Conservation (phyloP, 2,329 filamentous ascomycete species). For the Penicillium sp. region DNA sequence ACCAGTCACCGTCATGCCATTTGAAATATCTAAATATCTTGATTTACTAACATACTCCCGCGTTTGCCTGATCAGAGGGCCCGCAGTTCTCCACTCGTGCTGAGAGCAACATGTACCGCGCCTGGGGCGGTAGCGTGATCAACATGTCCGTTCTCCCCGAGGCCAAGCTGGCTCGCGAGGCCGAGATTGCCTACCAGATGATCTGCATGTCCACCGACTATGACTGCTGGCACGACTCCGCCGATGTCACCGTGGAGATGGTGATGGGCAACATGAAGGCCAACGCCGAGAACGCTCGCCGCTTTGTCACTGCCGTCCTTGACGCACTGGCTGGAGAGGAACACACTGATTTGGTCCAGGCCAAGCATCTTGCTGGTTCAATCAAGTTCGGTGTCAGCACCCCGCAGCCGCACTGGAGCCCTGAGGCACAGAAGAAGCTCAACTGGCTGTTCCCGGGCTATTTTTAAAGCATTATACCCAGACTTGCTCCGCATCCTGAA, state of each 20-base stretch:
- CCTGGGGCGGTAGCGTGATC: slow-evolving; percentile 92
- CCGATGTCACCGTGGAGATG: slow-evolving; percentile 90
- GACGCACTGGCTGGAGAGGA: slow-evolving; percentile 82
- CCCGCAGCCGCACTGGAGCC: slow-evolving; percentile 71
- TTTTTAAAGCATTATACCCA: slow-evolving; percentile 43
- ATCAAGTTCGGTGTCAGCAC: slow-evolving; percentile 85
- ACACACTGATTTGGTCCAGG: slow-evolving; percentile 73
- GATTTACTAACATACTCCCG: background rate
- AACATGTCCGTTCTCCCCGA: slow-evolving; percentile 98
- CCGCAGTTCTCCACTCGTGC: slow-evolving; percentile 96
- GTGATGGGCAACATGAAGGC: slow-evolving; percentile 96
- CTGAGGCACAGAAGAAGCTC: slow-evolving; percentile 77
- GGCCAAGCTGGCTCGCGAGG: slow-evolving; percentile 93
- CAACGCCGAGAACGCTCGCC: slow-evolving; percentile 84
- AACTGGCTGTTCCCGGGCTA: slow-evolving; percentile 88
- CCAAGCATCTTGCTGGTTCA: slow-evolving; percentile 78
- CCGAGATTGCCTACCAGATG: slow-evolving; percentile 96
- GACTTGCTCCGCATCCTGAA: background rate
- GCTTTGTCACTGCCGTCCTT: slow-evolving; percentile 82
- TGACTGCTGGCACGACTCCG: slow-evolving; percentile 90
- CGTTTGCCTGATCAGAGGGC: slow-evolving; percentile 66
- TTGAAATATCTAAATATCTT: no score
- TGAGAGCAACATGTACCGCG: slow-evolving; percentile 92
- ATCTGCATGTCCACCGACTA: slow-evolving; percentile 99
- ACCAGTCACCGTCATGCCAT: background rate